Evolutionary conservation across 1,284 basidiomycete genomes (phyloP), one percentile per base, ranked within the genome.

Genomic region (Mycosarcoma maydis): DNA sequence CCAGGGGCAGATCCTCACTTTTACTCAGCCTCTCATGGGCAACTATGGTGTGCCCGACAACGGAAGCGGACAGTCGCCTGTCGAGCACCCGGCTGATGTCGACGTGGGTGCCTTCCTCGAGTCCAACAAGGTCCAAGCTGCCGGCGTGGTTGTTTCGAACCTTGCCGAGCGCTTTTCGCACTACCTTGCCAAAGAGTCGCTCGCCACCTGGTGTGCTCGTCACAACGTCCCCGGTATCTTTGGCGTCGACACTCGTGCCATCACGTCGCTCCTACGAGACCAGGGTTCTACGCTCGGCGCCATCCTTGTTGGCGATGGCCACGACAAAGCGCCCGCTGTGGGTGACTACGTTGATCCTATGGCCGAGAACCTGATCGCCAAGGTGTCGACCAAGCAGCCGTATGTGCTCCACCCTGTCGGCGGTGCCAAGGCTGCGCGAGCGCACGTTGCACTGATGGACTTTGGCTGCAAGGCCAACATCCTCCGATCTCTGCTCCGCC

Each of bases 381-480:
- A 94, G 83, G 90, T 91, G 9, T 98, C 95, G 5, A 95, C 94
- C 41, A 90, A 90, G 75, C 82, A 86, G 65, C 88, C 92, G 0
- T 98, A 94, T 84, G 86, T 88, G 10, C 87, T 98, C 45, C 98
- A 98, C 83, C 89, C 92, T 16, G 85, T 85, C 9, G 94, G 94
- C 33, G 90, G 92, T 60, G 70, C 71, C 13, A 26, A 56, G 20
- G 60, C 61, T 7, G 75, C 79, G 11, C 69, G 73, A 14, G 88
- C 94, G 75, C 91, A 90, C 81, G 92, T 98, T 68, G 95, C 94
- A 22, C 90, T 98, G 27, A 88, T 98, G 69, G 95, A 98, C 83
- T 98, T 97, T 83, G 96, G 96, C 70, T 90, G 90, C 72, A 98
- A 98, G 84, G 94, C 95, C 62, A 98, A 98, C 85, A 98, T 98